Conservation (phyloP, 805 yeast species). For the Sugiyamaella floridensis region DNA sequence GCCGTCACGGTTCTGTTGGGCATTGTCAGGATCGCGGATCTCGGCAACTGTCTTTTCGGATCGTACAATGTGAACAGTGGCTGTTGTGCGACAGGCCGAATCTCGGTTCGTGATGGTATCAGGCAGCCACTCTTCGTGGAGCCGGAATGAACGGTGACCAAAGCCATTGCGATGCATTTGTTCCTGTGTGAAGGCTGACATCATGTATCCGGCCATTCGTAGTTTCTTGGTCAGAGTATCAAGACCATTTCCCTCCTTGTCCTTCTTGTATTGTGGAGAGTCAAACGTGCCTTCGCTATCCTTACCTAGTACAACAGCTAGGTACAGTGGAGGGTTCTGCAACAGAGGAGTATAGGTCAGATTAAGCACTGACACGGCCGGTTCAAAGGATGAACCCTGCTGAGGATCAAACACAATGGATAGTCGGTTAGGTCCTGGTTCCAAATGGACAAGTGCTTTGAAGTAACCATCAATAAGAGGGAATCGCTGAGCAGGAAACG, state of each 20-base stretch:
- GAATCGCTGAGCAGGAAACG: constrained; percentile 60
- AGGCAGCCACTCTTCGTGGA: constrained; percentile 55
- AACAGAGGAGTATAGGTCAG: constrained; percentile 49
- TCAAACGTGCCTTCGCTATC: constrained; percentile 72
- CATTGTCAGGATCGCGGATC: constrained; percentile 67
- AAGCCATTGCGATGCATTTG: constrained; percentile 76
- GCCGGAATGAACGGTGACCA: constrained; percentile 71
- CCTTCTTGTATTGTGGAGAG: constrained; percentile 42
- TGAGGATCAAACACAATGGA: constrained; percentile 35
- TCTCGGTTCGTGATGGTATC: constrained; percentile 50
- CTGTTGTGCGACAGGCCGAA: constrained; percentile 41
- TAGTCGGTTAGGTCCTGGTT: constrained; percentile 60
- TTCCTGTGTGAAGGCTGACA: constrained; percentile 88
- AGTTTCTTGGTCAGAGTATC: constrained; percentile 67
- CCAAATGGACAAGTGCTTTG: constrained; percentile 66
- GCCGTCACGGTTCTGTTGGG: constrained; percentile 80
- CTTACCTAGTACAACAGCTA: constrained; percentile 66
- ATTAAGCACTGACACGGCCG: constrained; percentile 23
- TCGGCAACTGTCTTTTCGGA: constrained; percentile 62
- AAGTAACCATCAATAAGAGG: constrained; percentile 67
- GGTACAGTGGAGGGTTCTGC: constrained; percentile 70
- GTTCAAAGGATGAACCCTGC: constrained; percentile 8
- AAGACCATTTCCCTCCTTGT: constrained; percentile 53
- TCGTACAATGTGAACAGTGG: constrained; percentile 72
- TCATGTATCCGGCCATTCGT: constrained; percentile 74